A percentile compares a stretch with the other conserved stretches of the same genome.
Evolutionary conservation across 108 stramenopile genomes (phyloP).

Genomic region (Nannochloropsis oceanica): DNA sequence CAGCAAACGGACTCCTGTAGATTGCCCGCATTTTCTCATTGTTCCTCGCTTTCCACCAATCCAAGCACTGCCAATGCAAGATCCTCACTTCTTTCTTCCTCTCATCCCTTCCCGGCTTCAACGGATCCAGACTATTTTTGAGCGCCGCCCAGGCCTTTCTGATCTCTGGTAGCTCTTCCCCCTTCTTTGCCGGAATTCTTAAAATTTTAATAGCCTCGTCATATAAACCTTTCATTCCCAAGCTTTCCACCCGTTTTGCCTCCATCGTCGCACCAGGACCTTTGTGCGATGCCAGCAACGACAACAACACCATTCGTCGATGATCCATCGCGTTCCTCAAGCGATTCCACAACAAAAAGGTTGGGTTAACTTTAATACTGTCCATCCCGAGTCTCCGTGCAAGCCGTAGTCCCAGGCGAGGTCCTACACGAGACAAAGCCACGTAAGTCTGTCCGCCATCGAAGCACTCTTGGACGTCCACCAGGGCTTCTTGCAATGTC

Average conservation of each 20-base stretch:
- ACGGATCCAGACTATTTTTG: background rate
- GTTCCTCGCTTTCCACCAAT: background rate
- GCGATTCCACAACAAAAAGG: background rate
- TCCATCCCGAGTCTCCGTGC: background rate
- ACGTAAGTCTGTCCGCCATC: background rate
- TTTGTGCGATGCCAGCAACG: background rate
- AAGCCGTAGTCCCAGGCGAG: background rate
- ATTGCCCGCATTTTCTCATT: background rate
- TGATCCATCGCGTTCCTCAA: background rate
- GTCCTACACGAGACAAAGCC: background rate
- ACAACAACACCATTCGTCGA: background rate
- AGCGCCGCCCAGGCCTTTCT: background rate
- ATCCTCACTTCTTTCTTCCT: background rate
- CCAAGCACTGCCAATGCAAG: background rate
- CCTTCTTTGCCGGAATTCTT: background rate
- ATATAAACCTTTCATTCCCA: background rate
- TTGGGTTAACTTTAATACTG: background rate
- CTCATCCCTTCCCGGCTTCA: background rate
- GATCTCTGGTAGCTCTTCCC: background rate
- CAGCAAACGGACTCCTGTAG: background rate
- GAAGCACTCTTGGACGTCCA: background rate
- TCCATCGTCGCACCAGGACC: background rate
- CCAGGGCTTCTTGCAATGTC: background rate
- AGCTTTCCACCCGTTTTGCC: background rate
- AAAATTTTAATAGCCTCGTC: background rate